phyloP scores from a whole-genome alignment of 176 grass and related monocot species.

The Musa beccarii region DNA sequence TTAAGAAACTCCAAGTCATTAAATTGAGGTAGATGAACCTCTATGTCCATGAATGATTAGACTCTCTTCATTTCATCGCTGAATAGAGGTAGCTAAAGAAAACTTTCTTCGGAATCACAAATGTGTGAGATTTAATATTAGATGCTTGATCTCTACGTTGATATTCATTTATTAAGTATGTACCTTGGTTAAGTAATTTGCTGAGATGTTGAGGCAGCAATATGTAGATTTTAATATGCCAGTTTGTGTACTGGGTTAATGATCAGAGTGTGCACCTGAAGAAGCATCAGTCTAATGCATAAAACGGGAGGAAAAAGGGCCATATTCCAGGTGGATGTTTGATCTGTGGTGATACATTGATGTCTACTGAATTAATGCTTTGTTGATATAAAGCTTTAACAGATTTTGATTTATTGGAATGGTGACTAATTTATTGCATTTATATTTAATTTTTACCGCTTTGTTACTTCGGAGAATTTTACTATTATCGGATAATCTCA shows the following conservation, averaged over 20 bases:
- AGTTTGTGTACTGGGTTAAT: neutral
- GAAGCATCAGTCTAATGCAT: neutral
- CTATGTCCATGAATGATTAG: no score
- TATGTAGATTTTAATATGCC: no score
- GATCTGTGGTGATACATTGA: neutral
- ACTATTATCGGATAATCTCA: neutral
- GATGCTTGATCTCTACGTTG: no score
- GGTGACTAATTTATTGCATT: neutral
- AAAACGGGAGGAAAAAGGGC: neutral
- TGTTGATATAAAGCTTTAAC: no score
- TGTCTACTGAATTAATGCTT: neutral
- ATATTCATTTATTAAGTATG: no score
- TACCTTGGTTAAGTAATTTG: no score
- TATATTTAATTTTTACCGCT: slow-evolving; percentile 14
- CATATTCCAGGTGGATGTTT: neutral
- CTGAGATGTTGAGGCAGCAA: no score
- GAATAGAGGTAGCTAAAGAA: no score
- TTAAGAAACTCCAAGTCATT: no score
- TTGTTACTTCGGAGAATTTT: neutral
- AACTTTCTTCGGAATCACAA: no score
- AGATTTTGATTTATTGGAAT: neutral
- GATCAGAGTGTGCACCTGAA: neutral
- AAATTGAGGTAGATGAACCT: neutral
- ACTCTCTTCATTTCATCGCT: no score
- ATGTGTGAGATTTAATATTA: no score